Evolutionary conservation across 177 flowering plant genomes (phyloP), one percentile per base, ranked within the genome.

Genomic region (Tripterygium wilfordii): DNA sequence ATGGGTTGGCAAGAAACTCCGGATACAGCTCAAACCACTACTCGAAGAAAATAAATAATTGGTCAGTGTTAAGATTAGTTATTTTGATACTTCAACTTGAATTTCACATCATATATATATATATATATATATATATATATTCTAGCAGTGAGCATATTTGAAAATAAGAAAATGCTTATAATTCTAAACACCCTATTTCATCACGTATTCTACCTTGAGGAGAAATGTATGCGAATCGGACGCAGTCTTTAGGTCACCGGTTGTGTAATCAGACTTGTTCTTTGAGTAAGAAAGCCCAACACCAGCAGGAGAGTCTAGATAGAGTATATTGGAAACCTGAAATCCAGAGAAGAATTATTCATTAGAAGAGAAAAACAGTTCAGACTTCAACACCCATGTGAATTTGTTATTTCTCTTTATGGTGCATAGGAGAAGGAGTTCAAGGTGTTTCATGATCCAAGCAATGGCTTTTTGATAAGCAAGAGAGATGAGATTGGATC

Each of bases 301-400:
- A 41, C 98, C 96, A 57, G 80, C 83, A 10, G 98, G 98, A 45
- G 96, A 92, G 64, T 92, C 98, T 69, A 92, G 63, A 63, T 92
- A 92, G 48, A 92, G 66, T 18, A 86, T 70, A 49, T 62, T 92
- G n/a, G 98, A 92, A 32, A 92, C 89, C 98, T 92, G 66, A 38
- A 54, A 66, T 20, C 1, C 18, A 23, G 8, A 42, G 30, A 42
- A 25, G 4, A 23, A 21, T 40, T 8, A 2, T 36, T 36, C 19
- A 8, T 36, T 36, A n/a, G n/a, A n/a, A n/a, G n/a, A n/a, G n/a
- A n/a, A n/a, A n/a, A n/a, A n/a, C n/a, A n/a, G n/a, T n/a, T n/a
- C n/a, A n/a, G n/a, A n/a, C n/a, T n/a, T n/a, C n/a, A n/a, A n/a
- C n/a, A n/a, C n/a, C n/a, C n/a, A n/a, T n/a, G n/a, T n/a, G n/a